Conservation (phyloP, 1,284 basidiomycete genomes). For the Cutaneotrichosporon sp. region DNA sequence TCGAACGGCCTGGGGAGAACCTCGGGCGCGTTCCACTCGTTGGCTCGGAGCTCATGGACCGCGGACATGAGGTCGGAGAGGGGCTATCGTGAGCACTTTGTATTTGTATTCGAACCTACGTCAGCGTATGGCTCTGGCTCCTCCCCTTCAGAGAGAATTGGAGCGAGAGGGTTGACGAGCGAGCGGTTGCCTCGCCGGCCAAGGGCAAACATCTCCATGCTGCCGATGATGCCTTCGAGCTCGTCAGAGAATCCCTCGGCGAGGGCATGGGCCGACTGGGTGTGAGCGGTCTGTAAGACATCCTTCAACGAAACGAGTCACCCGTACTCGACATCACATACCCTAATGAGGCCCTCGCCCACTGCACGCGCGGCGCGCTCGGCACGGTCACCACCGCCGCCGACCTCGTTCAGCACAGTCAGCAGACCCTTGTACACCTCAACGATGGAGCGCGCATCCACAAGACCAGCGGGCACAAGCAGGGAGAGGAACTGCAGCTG, state of each 20-base stretch:
- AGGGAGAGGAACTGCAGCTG: constrained; percentile 89
- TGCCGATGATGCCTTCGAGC: constrained; percentile 30
- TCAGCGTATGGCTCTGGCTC: constrained; percentile 30
- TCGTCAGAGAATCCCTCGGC: constrained; percentile 31
- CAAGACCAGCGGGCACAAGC: constrained; percentile 66
- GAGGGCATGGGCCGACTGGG: constrained; percentile 34
- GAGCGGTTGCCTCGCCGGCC: constrained; percentile 28
- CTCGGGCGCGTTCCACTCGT: constrained; percentile 25
- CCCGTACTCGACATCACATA: constrained; percentile 50
- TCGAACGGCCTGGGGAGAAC: constrained; percentile 63
- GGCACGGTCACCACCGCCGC: constrained; percentile 77
- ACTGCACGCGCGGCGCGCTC: constrained; percentile 80
- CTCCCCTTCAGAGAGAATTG: constrained; percentile 30
- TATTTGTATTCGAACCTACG: constrained; percentile 20
- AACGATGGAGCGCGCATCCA: constrained; percentile 69
- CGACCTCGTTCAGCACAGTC: constrained; percentile 81
- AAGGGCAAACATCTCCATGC: constrained; percentile 38
- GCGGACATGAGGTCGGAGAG: constrained; percentile 36
- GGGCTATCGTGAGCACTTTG: constrained; percentile 21
- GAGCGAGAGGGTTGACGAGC: constrained; percentile 33
- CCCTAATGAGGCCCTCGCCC: constrained; percentile 78
- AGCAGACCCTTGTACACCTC: constrained; percentile 73
- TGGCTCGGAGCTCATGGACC: constrained; percentile 32
- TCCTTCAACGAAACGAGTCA: too few relatives aligned
- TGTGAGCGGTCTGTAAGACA: constrained; percentile 12